Conservation (phyloP, 108 stramenopile genomes). For the Cyclotella baltica region DNA sequence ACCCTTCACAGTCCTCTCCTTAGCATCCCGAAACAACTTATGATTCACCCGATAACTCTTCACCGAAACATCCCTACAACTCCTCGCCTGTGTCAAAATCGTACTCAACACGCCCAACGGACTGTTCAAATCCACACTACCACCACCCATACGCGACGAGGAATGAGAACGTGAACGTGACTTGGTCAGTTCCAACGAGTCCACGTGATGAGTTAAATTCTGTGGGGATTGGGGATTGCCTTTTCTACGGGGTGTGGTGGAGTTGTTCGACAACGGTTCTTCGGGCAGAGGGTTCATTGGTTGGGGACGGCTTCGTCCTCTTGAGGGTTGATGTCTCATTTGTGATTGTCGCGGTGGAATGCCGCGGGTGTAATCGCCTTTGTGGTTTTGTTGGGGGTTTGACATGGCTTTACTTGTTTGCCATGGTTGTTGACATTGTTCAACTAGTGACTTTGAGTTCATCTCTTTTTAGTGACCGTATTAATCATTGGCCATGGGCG, state of each 20-base stretch:
- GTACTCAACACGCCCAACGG: constrained; percentile 20
- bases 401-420: background rate
- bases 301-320: background rate
- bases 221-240: constrained; percentile 40
- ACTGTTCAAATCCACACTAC: background rate
- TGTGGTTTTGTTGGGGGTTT: background rate
- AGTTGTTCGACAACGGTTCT: background rate
- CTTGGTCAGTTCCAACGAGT: background rate
- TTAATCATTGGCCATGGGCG: background rate
- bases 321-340: background rate
- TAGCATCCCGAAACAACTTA: constrained; percentile 26
- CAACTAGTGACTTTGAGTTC: background rate
- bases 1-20: constrained; percentile 15
- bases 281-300: too few species aligned
- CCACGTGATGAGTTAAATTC: background rate
- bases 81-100: constrained; percentile 10
- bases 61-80: background rate
- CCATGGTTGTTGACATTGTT: background rate
- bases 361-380: background rate
- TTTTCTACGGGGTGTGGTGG: constrained; percentile 32
- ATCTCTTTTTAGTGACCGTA: background rate
- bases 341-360: background rate
- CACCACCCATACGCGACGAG: background rate
- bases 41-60: constrained; percentile 19
- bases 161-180: background rate